Conservation (phyloP, 2,329 filamentous ascomycete species). For the Colletotrichum acutatum region DNA sequence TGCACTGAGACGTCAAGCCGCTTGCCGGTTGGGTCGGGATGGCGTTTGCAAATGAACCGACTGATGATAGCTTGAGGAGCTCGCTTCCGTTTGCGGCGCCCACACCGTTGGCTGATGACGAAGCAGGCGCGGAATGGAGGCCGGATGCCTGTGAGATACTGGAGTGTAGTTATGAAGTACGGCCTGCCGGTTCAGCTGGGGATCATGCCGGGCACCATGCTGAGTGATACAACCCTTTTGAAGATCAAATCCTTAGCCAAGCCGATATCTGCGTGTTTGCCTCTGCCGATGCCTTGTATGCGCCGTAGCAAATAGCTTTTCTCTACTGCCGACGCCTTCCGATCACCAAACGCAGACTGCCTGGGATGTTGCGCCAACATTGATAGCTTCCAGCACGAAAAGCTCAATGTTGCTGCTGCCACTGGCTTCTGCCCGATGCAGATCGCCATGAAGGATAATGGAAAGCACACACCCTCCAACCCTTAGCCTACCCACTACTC, state of each 20-base stretch:
- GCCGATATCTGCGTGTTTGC: not conserved
- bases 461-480: not conserved
- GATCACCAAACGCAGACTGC: not conserved
- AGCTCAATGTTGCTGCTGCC: not conserved
- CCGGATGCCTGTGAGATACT: constrained; percentile 6
- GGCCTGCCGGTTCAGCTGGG: not conserved
- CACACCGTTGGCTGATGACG: not conserved
- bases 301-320: constrained; percentile 12
- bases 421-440: not conserved
- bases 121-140: not conserved
- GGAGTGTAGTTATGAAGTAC: not conserved
- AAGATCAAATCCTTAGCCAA: not conserved
- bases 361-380: not conserved
- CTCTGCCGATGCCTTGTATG: not conserved
- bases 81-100: not conserved
- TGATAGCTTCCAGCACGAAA: not conserved
- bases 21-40: not conserved
- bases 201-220: not conserved
- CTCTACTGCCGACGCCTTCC: not conserved
- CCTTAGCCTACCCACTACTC: not conserved
- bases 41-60: not conserved
- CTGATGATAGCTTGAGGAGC: not conserved
- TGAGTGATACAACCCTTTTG: not conserved
- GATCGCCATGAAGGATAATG: not conserved
- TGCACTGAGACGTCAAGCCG: not conserved